Evolutionary conservation across 2,329 filamentous ascomycete genomes (phyloP).

Genomic region (Pestalotiopsis sp.): DNA sequence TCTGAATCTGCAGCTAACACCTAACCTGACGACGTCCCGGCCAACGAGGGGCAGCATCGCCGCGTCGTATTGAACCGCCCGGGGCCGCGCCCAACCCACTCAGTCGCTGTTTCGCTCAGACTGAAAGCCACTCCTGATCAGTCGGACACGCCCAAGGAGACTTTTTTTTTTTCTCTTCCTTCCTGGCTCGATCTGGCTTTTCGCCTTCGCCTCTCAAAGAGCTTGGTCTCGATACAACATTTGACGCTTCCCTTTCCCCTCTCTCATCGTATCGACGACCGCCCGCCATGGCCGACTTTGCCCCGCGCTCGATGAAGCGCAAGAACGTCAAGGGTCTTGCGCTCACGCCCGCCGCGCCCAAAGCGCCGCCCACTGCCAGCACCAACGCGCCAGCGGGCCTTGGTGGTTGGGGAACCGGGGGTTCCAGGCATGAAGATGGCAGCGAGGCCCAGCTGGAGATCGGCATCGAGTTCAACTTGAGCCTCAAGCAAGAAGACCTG

Average conservation of each 20-base stretch:
- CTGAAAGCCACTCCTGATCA: background rate
- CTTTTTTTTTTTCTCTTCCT: background rate
- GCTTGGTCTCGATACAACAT: background rate
- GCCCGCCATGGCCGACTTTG: conserved; percentile 64
- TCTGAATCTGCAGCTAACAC: background rate
- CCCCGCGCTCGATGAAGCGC: conserved; percentile 88
- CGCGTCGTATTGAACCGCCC: conserved; percentile 11
- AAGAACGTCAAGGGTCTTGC: conserved; percentile 98
- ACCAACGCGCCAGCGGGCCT: conserved; percentile 64
- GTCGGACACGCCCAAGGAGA: background rate
- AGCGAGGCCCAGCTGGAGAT: conserved; percentile 78
- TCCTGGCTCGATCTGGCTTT: background rate
- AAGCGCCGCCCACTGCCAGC: conserved; percentile 71
- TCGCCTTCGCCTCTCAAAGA: background rate
- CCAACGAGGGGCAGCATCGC: conserved; percentile 12
- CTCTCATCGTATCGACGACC: conserved; percentile 12
- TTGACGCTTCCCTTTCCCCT: background rate
- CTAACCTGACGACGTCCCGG: background rate
- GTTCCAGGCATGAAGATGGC: conserved; percentile 48
- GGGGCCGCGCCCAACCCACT: conserved; percentile 8
- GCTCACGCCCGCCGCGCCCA: conserved; percentile 77
- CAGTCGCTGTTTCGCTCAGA: conserved; percentile 1
- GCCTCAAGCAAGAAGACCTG: conserved; percentile 88
- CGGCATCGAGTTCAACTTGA: conserved; percentile 93
- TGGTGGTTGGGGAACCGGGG: conserved; percentile 39